These are phyloP conservation scores for Fragosphaeria purpurea DNA, from an alignment of 2,329 filamentous ascomycete genomes.

Conservation along the genomic window DNA sequence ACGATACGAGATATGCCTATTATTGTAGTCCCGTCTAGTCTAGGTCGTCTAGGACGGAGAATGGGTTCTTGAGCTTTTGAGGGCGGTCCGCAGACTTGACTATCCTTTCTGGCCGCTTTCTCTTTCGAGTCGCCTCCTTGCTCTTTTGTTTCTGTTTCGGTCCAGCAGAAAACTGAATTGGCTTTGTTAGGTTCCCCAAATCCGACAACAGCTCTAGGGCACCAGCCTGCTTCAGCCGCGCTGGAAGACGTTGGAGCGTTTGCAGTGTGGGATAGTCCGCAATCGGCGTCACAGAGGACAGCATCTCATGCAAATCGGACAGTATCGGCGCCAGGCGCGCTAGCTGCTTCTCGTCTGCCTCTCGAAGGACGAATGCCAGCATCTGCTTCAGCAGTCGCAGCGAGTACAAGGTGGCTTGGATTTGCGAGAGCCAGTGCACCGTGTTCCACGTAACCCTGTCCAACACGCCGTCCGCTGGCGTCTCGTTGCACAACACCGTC, in stretches of 20 bases:
- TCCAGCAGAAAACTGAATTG: constrained; percentile 7
- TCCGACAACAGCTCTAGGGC: constrained; percentile 6
- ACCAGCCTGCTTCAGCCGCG: constrained; percentile 3
- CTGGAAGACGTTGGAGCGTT: constrained; percentile 7
- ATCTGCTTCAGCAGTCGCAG: constrained; percentile 46
- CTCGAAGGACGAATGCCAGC: constrained; percentile 22
- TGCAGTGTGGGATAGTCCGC: constrained; percentile 10
- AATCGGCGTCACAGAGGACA: constrained; percentile 4
- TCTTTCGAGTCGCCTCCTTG: constrained; percentile 1
- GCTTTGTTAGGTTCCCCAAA: not conserved
- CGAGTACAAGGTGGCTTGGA: constrained; percentile 52
- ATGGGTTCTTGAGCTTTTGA: constrained; percentile 7
- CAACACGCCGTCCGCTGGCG: constrained; percentile 18
- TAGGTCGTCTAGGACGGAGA: constrained; percentile 4
- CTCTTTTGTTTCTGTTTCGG: not conserved
- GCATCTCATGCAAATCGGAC: not conserved
- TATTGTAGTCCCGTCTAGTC: not conserved
- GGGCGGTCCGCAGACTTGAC: not conserved
- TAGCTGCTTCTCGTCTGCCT: not conserved
- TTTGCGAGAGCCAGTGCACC: constrained; percentile 51
- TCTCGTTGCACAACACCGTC: constrained; percentile 19
- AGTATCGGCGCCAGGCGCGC: not conserved
- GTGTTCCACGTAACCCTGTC: constrained; percentile 41
- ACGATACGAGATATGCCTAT: no score
- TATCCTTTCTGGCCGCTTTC: constrained; percentile 1